These are phyloP conservation scores for Cyberlindnera mississippiensis DNA, from an alignment of 805 yeast species.

Conservation along the genomic window DNA sequence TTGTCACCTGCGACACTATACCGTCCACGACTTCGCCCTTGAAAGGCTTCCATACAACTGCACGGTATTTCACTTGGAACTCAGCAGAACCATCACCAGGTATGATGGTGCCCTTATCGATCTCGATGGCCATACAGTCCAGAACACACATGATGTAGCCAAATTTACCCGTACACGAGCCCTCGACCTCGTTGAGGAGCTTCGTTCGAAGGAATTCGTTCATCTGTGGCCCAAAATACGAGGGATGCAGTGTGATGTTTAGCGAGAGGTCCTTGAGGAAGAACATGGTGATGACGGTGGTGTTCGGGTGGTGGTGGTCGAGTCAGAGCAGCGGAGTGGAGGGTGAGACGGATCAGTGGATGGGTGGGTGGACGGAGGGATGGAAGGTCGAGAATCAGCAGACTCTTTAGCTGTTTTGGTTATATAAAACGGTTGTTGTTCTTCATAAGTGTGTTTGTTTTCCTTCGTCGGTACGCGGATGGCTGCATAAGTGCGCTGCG, in stretches of 20 bases:
- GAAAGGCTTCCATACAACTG: slow-evolving; percentile 97
- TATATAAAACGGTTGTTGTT: too few species aligned
- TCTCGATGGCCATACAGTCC: slow-evolving; percentile 91
- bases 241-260: slow-evolving; percentile 91
- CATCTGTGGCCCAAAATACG: slow-evolving; percentile 97
- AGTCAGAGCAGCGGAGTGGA: too few species aligned
- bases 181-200: slow-evolving; percentile 92
- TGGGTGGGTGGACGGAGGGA: not conserved
- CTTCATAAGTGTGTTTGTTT: too few species aligned
- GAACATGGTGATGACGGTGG: slow-evolving; percentile 38
- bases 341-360: too few species aligned
- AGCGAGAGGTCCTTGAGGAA: slow-evolving; percentile 81
- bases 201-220: slow-evolving; percentile 87
- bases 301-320: too few species aligned
- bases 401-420: too few species aligned
- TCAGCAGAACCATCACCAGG: slow-evolving; percentile 95
- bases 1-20: slow-evolving; percentile 87
- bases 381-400: not conserved
- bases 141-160: slow-evolving; percentile 96
- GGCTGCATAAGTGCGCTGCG: not conserved
- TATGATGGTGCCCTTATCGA: slow-evolving; percentile 88
- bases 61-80: slow-evolving; percentile 92
- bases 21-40: slow-evolving; percentile 99
- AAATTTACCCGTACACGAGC: slow-evolving; percentile 97
- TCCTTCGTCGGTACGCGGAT: too few species aligned